These are phyloP conservation scores for Royoungia palumana DNA, from an alignment of 768 basidiomycete species.

Conservation along the genomic window DNA sequence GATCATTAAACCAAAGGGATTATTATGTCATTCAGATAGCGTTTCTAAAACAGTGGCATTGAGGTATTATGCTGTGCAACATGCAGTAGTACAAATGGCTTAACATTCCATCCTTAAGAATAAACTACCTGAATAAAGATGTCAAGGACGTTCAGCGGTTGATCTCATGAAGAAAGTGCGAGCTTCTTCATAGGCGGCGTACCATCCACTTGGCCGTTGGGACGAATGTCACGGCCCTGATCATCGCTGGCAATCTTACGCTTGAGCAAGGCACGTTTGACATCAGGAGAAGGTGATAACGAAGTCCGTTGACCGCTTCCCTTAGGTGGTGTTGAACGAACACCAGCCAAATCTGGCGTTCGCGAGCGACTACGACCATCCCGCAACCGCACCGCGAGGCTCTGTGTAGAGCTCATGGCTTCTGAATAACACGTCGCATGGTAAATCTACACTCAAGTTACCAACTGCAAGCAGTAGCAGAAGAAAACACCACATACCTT, in stretches of 20 bases:
- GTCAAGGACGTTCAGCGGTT: conserved; percentile 11
- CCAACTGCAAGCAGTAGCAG: not conserved
- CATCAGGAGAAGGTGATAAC: conserved; percentile 49
- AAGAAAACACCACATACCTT: conserved; percentile 50
- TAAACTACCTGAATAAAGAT: conserved; percentile 35
- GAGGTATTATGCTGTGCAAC: conserved; percentile 17
- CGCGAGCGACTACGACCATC: conserved; percentile 72
- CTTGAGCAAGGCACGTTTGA: conserved; percentile 58
- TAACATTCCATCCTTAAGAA: conserved; percentile 22
- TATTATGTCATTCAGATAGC: too few relatives aligned
- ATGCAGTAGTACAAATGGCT: conserved; percentile 26
- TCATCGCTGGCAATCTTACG: conserved; percentile 69
- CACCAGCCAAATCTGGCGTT: conserved; percentile 59
- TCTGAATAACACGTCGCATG: conserved; percentile 95
- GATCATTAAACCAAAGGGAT: too few relatives aligned
- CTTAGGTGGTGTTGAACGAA: conserved; percentile 39
- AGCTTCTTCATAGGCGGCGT: conserved; percentile 70
- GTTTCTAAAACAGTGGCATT: conserved; percentile 2
- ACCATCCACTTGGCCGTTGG: conserved; percentile 36
- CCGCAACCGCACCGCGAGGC: conserved; percentile 64
- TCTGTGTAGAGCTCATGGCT: conserved; percentile 60
- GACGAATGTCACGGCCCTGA: conserved; percentile 30
- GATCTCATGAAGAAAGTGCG: conserved; percentile 40
- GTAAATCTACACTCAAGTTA: conserved; percentile 59
- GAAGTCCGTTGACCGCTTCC: conserved; percentile 33